Evolutionary conservation across 805 yeast species (phyloP), one percentile per base, ranked within the genome.

Genomic region (Starmerella ratchasimensis): DNA sequence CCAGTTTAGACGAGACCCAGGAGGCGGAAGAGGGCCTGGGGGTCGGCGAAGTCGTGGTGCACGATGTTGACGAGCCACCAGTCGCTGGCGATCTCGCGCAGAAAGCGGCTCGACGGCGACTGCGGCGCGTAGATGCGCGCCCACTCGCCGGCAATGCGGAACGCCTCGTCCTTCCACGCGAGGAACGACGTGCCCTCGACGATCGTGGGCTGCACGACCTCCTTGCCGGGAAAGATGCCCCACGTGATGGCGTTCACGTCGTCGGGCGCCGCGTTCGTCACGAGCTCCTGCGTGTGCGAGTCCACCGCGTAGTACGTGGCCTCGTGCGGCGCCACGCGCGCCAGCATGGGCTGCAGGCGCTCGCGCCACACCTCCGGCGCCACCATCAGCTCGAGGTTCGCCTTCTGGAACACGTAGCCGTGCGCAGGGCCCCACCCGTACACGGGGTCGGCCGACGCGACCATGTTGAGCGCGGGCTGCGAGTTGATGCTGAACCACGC

Each of bases 91-190:
- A 80, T 56, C 3, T 53, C 48, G 34, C 61, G 52, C 45, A 77
- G 55, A 37, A 77, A 63, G 15, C 58, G 46, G 14, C 64, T 51
- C 24, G 74, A 51, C 11, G 38, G 42, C 14, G 56, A 44, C 14
- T 38, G 53, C 18, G 46, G 47, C n/a, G 51, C 48, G 41, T 51
- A 57, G 53, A 50, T 59, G 31, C 43, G 36, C 34, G 58, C 59
- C 97, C 97, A 88, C 56, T 82, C 94, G 35, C 69, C 65, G 37
- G 84, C 68, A 44, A 88, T 75, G 45, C 83, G 68, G 67, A 69
- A 88, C 28, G 88, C 88, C 59, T 88, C 97, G 57, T 88, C 95
- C 57, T 83, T 86, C 97, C 97, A 88, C 11, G 97, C 97, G 50
- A 86, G 63, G 60, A 88, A 88, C 2, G 95, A 82, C 27, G 76